Evolutionary conservation across 495 filamentous ascomycete species (phyloP), one percentile per base, ranked within the genome.

Genomic region (Aspergillus avenaceus): DNA sequence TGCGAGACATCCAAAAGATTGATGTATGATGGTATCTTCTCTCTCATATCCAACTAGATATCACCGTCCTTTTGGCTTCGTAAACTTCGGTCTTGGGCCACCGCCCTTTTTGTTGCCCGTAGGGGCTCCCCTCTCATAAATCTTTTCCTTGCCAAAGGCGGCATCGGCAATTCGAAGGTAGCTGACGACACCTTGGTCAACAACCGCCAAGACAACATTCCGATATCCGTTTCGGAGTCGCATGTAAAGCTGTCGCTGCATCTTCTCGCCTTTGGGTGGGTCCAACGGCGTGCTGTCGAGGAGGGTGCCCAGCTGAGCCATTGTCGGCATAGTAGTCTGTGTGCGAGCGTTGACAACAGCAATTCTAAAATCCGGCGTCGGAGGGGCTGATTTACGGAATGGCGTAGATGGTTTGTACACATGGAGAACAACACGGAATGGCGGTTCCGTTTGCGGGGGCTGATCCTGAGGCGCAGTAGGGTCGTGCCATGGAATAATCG

Each of bases 161-260:
- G 83, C 84, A 69, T 97, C 91, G 7, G 75, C 83, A 45, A 96
- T 70, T 28, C 87, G 78, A 41, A 96, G 66, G 63, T 88, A 98
- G 61, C 91, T 97, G 25, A 90, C 85, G 24, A 98, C 76, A 0
- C 93, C 93, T 48, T 89, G 78, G 60, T 97, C 93, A 8, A 96
- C 88, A 5, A 97, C 81, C 0, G 91, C 93, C 14, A 98, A 57
- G 41, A 96, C 71, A 6, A 90, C 89, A 63, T 87, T 90, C 50
- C 90, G 78, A 61, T 87, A 85, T 11, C 90, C 93, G 47, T 96
- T 83, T 59, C 87, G 91, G 50, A 97, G 64, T n/a, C 86, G 76
- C 50, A 75, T 72, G 54, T 89, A 90, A n/a, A 76, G 54, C 44
- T 74, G 67, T 0, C 72, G 66, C 18, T 75, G 72, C 45, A 69